Base-by-base conservation (phyloP, 2,329 filamentous ascomycete genomes). In the Cercospora canescens region DNA sequence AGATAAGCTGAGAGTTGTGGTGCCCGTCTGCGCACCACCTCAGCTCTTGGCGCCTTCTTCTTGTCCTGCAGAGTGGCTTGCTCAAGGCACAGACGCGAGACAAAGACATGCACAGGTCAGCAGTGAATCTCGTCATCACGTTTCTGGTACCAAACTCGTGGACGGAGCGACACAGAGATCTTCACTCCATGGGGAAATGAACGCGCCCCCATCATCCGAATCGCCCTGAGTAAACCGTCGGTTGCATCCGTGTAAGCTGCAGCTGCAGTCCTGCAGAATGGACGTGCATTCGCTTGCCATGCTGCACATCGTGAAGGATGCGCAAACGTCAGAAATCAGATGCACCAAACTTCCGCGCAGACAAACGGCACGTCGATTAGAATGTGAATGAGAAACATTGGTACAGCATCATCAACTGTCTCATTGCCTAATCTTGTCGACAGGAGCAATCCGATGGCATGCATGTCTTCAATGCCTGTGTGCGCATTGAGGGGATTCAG, bases 381-480 rank as follows among this genome's bases (percentile, higher is more conserved):
- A 28, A 39, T 35, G 14, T 11, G 30, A 56, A 16, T 35, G 16
- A 6, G 9, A 28, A 54, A 54, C 1, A 55, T 14, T 39, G 60
- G 60, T 55, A 62, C 60, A 32, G 60, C 45, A 52, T 30, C 60
- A 39, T 62, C 48, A 28, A 32, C 48, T 54, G 60, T 55, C 48
- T 62, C 60, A 55, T 55, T 62, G 60, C 48, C 34, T 39, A 34
- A 62, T 62, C 35, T 55, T 37, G 32, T 62, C 60, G 37, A 16
- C 28, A 50, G 28, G 26, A 50, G 30, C 60, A 39, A 55, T 34
- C 48, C 48, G 37, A 41, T 55, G 60, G 28, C 45, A 35, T 62
- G 45, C 52, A 37, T 55, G 30, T 21, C 21, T 39, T 30, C 50
- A 16, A 24, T 56, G 35, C 6, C 24, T 18, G 16, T 34, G 60